These are phyloP conservation scores for Fusarium solani-melongenae DNA, from an alignment of 2,329 filamentous ascomycete genomes.

Conservation along the genomic window DNA sequence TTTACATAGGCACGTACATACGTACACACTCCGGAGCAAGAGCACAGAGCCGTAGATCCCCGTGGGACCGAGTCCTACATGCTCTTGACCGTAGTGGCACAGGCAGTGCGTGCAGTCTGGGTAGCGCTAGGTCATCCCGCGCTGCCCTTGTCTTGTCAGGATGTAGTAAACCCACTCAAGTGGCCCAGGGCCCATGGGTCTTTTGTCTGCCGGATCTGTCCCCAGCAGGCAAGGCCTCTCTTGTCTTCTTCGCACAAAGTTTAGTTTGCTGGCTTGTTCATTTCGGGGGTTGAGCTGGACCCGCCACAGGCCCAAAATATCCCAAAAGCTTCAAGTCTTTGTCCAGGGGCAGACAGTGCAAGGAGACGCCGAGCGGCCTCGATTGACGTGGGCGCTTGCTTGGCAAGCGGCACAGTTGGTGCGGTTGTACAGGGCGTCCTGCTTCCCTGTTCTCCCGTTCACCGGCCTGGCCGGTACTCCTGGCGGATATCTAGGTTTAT, in stretches of 20 bases:
- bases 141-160: conserved; percentile 12
- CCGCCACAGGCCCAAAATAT: conserved; percentile 2
- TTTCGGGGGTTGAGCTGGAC: not conserved
- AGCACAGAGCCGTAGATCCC: conserved; percentile 6
- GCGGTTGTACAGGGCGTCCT: conserved; percentile 17
- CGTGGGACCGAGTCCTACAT: conserved; percentile 9
- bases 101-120: not conserved
- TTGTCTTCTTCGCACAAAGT: not conserved
- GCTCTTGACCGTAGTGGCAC: conserved; percentile 2
- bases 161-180: conserved; percentile 27
- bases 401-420: conserved; percentile 29
- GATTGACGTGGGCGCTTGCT: conserved; percentile 23
- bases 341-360: conserved; percentile 1
- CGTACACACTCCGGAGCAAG: not conserved
- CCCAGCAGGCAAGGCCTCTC: conserved; percentile 14
- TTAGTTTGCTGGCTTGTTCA: conserved; percentile 4
- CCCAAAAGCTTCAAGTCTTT: conserved; percentile 16
- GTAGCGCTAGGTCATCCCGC: conserved; percentile 19
- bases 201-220: conserved; percentile 26
- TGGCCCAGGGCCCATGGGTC: conserved; percentile 25
- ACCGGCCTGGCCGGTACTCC: conserved; percentile 10
- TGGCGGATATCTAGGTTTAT: conserved; percentile 15
- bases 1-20: conserved; percentile 27
- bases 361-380: conserved; percentile 1
- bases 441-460: conserved; percentile 15